These are phyloP conservation scores for Babesia gibsoni DNA, from an alignment of 169 alveolate genomes.

Conservation along the genomic window DNA sequence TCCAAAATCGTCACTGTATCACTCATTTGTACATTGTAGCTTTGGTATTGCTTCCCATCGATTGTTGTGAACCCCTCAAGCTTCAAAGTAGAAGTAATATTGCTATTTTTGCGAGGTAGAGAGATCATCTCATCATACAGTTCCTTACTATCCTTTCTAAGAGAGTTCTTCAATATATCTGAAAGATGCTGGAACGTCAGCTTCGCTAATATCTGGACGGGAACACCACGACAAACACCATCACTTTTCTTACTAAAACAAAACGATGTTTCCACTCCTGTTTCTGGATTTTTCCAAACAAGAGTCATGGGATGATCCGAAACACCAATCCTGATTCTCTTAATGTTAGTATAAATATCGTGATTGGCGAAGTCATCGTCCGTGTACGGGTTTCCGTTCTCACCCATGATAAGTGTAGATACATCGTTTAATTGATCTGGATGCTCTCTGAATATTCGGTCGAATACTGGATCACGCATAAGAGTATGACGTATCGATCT, in stretches of 20 bases:
- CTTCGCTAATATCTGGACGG: slow-evolving; percentile 35
- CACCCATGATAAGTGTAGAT: slow-evolving; percentile 44
- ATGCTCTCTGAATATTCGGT: slow-evolving; percentile 16
- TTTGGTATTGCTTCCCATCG: slow-evolving; percentile 19
- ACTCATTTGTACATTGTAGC: slow-evolving; percentile 25
- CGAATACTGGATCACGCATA: slow-evolving; percentile 46
- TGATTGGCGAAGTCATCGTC: slow-evolving; percentile 48
- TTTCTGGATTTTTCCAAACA: slow-evolving; percentile 46
- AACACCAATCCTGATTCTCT: slow-evolving; percentile 47
- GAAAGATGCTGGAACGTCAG: slow-evolving; percentile 34
- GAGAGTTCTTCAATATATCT: slow-evolving; percentile 9
- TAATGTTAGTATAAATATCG: slow-evolving; percentile 18
- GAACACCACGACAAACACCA: slow-evolving; percentile 54
- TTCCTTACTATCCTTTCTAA: slow-evolving; percentile 24
- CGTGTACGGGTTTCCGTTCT: slow-evolving; percentile 31
- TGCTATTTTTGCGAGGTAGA: slow-evolving; percentile 8
- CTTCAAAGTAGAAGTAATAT: slow-evolving; percentile 29
- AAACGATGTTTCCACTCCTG: slow-evolving; percentile 27
- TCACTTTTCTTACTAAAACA: slow-evolving; percentile 32
- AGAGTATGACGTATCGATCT: slow-evolving; percentile 15
- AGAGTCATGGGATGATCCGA: slow-evolving; percentile 56
- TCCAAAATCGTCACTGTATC: slow-evolving; percentile 32
- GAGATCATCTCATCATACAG: slow-evolving; percentile 17
- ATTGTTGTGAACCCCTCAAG: slow-evolving; percentile 17
- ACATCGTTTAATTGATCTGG: slow-evolving; percentile 39